A percentile compares a stretch with the other conserved stretches of the same genome.
phyloP scores from a whole-genome alignment of 768 basidiomycete genomes.

The Suillus sp. region DNA sequence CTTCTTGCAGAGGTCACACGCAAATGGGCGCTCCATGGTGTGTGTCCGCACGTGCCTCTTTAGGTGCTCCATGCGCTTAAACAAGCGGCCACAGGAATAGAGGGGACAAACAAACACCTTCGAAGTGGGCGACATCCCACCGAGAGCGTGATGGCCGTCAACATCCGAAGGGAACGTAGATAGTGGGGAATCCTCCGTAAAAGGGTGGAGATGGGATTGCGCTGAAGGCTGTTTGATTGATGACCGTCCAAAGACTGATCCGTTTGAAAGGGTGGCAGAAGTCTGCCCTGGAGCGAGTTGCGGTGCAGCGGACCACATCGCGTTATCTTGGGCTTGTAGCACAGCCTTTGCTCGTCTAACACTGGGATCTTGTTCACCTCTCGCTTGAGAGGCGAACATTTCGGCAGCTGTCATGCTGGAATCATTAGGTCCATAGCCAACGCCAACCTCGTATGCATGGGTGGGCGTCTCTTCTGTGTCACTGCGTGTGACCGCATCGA shows the following conservation, averaged over 20 bases:
- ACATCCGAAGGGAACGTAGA: constrained; percentile 25
- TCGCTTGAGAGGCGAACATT: constrained; percentile 64
- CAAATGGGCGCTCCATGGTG: constrained; percentile 85
- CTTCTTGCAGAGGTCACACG: constrained; percentile 74
- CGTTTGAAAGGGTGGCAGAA: constrained; percentile 25
- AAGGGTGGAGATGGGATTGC: constrained; percentile 20
- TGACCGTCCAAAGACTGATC: constrained; percentile 24
- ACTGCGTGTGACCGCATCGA: constrained; percentile 32
- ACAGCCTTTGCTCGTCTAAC: constrained; percentile 19
- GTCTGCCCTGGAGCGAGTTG: constrained; percentile 26
- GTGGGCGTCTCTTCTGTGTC: constrained; percentile 23
- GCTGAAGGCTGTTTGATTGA: constrained; percentile 21
- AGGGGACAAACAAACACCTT: constrained; percentile 83
- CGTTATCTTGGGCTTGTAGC: constrained; percentile 10
- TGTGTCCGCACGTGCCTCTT: constrained; percentile 88
- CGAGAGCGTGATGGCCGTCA: constrained; percentile 21
- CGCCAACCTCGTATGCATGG: constrained; percentile 19
- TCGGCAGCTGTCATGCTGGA: constrained; percentile 57
- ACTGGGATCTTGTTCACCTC: constrained; percentile 50
- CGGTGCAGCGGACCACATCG: constrained; percentile 14
- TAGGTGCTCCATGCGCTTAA: constrained; percentile 92
- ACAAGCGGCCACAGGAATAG: constrained; percentile 79
- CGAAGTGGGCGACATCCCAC: constrained; percentile 39
- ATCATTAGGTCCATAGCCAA: constrained; percentile 34
- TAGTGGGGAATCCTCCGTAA: constrained; percentile 18